phyloP scores from a whole-genome alignment of 352 stramenopile genomes.

The Thraustotheca clavata region DNA sequence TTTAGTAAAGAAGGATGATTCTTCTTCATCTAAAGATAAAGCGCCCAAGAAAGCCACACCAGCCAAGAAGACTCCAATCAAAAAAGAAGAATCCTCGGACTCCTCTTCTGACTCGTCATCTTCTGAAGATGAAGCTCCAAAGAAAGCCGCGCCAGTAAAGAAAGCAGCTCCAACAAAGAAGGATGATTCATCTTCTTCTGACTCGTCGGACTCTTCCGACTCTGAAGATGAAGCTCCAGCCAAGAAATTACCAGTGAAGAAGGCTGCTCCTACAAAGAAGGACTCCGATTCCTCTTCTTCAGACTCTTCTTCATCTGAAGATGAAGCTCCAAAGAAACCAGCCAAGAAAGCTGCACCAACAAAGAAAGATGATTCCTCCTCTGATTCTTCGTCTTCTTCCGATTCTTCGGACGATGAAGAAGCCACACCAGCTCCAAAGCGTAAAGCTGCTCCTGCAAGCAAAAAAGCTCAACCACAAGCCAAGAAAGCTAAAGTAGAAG shows the following conservation, averaged over 20 bases:
- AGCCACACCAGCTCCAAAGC: conserved; percentile 24
- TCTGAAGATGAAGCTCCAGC: conserved; percentile 42
- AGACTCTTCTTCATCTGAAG: conserved; percentile 47
- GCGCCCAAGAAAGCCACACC: conserved; percentile 25
- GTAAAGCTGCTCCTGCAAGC: conserved; percentile 24
- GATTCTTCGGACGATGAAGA: conserved; percentile 33
- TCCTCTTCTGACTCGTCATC: conserved; percentile 48
- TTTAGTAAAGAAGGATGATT: conserved; percentile 32
- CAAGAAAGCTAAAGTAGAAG: conserved; percentile 53
- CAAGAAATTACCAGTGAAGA: conserved; percentile 32
- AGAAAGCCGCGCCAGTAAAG: conserved; percentile 35
- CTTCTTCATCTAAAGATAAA: conserved; percentile 39
- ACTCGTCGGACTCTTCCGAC: conserved; percentile 43
- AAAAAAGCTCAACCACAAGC: conserved; percentile 24
- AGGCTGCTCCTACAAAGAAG: conserved; percentile 29
- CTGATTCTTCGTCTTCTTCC: conserved; percentile 29
- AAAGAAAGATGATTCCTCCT: conserved; percentile 18
- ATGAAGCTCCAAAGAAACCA: conserved; percentile 57
- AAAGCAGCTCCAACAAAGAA: conserved; percentile 30
- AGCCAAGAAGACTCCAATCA: conserved; percentile 40
- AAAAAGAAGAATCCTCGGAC: conserved; percentile 43
- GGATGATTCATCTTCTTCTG: conserved; percentile 30
- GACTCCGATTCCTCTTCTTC: conserved; percentile 27
- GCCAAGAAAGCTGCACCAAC: conserved; percentile 4
- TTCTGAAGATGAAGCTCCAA: conserved; percentile 39